Base-by-base conservation (phyloP, 306 rosid genomes). In the Biancaea sappan region DNA sequence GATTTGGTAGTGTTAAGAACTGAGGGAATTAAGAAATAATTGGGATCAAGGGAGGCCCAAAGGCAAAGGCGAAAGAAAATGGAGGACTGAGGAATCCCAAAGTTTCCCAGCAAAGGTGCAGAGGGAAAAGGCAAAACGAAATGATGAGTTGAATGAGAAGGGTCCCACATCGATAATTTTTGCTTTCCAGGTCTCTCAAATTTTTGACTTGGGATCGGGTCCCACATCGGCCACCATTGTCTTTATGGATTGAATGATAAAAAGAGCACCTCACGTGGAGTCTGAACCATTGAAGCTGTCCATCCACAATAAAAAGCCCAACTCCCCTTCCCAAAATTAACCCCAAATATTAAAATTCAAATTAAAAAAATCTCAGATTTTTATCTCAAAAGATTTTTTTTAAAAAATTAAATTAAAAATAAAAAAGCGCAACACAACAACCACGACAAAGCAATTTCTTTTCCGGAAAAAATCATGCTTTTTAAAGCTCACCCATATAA, bases 241-340 rank as follows among this genome's bases (percentile, higher is more conserved):
- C 96, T 91, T 91, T 87, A 84, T 86, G 93, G 92, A 87, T 89
- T 93, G 88, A 93, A 93, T 89, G 79, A 89, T 91, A 83, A 88
- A 86, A 91, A 75, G 81, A 87, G 91, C 91, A 87, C 84, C 94
- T 87, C 94, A 89, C 91, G 91, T 89, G 94, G 94, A 83, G 67
- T 83, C 91, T 87, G 91, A 89, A 77, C 82, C 88, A 85, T 82
- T 19, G 46, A 71, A 40, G 41, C 96, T 86, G 95, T 88, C 93
- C 95, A 88, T 83, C 96, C 96, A 88, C 89, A 83, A 87, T 81
- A 66, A 83, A 86, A 93, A 75, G 56, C 34, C 71, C 64, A 53
- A 25, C 79, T 64, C 75, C 38, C 14, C 47, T 6, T 8, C 40
- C 0, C 12, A 18, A 34, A 60, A 38, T 25, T 15, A 21, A n/a